Conservation (phyloP, 768 basidiomycete genomes). For the Lactarius hatsudake region DNA sequence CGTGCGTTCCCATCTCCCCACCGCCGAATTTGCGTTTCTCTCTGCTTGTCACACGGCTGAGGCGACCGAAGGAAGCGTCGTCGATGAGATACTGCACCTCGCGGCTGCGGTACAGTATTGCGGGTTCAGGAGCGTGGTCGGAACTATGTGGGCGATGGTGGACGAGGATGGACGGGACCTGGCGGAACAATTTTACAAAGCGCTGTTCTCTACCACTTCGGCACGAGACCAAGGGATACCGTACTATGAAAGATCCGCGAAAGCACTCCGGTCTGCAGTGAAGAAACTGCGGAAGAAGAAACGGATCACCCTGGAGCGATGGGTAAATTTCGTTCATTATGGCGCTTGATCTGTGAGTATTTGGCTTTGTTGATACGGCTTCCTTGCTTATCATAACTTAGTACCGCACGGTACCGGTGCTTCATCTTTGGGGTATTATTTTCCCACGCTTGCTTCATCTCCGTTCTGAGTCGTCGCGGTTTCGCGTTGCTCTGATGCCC, state of each 20-base stretch:
- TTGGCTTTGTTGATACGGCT: not conserved
- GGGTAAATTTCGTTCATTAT: not conserved
- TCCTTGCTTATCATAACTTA: not conserved
- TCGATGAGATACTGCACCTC: slow-evolving; percentile 19
- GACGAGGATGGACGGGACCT: not conserved
- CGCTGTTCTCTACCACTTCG: not conserved
- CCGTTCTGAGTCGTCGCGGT: too few relatives aligned
- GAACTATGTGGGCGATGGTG: slow-evolving; percentile 8
- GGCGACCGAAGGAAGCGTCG: not conserved
- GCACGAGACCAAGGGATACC: not conserved
- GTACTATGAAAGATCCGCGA: not conserved
- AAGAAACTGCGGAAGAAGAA: not conserved
- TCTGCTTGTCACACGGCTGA: slow-evolving; percentile 1
- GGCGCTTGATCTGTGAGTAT: not conserved
- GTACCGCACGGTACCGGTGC: too few relatives aligned
- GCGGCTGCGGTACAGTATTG: slow-evolving; percentile 21
- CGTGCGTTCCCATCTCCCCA: not conserved
- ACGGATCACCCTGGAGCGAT: not conserved
- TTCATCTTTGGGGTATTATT: too few relatives aligned
- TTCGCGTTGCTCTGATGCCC: too few relatives aligned
- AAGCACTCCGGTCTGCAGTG: not conserved
- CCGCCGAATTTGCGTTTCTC: slow-evolving; percentile 1
- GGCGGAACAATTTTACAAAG: not conserved
- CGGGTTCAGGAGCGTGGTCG: slow-evolving; percentile 10
- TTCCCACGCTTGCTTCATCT: too few relatives aligned